These are phyloP conservation scores for Chrysosphaeria jannelii DNA, from an alignment of 2,329 filamentous ascomycete species.

Conservation along the genomic window DNA sequence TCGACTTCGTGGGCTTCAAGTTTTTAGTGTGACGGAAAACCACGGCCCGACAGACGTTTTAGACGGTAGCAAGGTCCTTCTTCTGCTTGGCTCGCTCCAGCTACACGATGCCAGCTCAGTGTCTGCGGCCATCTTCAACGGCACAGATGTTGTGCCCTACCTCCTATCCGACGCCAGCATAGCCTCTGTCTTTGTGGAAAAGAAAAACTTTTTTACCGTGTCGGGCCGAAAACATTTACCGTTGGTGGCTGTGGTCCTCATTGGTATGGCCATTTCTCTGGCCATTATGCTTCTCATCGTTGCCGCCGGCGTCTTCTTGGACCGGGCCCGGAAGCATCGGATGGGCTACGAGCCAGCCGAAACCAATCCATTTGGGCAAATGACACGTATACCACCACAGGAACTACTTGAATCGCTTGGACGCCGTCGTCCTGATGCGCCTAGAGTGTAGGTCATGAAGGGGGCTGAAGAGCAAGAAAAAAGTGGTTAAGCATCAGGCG, in stretches of 20 bases:
- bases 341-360: conserved; percentile 59
- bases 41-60: conserved; percentile 36
- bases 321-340: conserved; percentile 43
- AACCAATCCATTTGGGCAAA: too few species aligned
- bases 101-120: conserved; percentile 50
- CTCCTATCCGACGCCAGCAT: conserved; percentile 43
- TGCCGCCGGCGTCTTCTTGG: conserved; percentile 40
- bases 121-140: conserved; percentile 70
- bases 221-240: conserved; percentile 24
- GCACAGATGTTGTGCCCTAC: conserved; percentile 48
- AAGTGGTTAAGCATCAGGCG: too few species aligned
- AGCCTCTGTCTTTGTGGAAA: conserved; percentile 57
- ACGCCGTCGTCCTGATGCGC: conserved; percentile 15
- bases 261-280: conserved; percentile 49
- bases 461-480: conserved; percentile 1
- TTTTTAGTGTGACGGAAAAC: conserved; percentile 38
- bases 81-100: conserved; percentile 60
- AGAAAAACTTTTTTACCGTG: conserved; percentile 41
- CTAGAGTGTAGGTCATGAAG: too few species aligned
- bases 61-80: conserved; percentile 34
- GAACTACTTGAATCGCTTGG: conserved; percentile 25
- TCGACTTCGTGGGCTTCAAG: conserved; percentile 47
- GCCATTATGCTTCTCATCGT: conserved; percentile 52
- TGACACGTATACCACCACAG: conserved; percentile 27
- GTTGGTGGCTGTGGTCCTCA: conserved; percentile 50